These are phyloP conservation scores for Backusella macrospora DNA, from an alignment of 192 early-diverging fungal genomes.

Conservation along the genomic window DNA sequence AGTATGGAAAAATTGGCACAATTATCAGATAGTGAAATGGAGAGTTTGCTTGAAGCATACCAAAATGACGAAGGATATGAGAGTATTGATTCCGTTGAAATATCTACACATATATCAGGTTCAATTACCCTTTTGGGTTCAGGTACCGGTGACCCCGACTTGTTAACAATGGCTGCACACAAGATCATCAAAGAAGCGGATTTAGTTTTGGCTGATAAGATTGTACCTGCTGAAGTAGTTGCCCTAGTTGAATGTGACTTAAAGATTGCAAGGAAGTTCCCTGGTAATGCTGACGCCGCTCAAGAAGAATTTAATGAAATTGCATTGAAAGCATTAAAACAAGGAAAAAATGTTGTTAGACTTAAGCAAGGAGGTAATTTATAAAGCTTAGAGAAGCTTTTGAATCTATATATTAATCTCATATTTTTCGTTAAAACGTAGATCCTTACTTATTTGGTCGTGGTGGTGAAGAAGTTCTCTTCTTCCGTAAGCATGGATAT, in stretches of 20 bases:
- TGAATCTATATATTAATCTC: slow-evolving; percentile 2
- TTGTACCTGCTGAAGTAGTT: slow-evolving; percentile 70
- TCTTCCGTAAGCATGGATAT: slow-evolving; percentile 70
- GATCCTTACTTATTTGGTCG: slow-evolving; percentile 94
- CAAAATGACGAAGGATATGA: slow-evolving; percentile 40
- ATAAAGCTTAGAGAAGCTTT: not conserved
- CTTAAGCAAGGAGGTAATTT: slow-evolving; percentile 81
- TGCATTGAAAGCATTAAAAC: slow-evolving; percentile 61
- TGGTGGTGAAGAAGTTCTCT: slow-evolving; percentile 88
- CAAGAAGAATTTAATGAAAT: slow-evolving; percentile 79
- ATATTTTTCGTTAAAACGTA: slow-evolving; percentile 15
- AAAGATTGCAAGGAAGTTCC: slow-evolving; percentile 69
- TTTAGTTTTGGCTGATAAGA: slow-evolving; percentile 81
- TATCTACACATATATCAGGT: slow-evolving; percentile 28
- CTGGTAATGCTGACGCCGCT: slow-evolving; percentile 73
- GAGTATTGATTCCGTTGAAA: slow-evolving; percentile 17
- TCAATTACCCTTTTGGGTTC: slow-evolving; percentile 78
- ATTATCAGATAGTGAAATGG: slow-evolving; percentile 46
- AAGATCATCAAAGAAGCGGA: slow-evolving; percentile 73
- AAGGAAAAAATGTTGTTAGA: slow-evolving; percentile 77
- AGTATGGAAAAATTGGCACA: slow-evolving; percentile 47
- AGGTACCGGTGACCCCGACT: slow-evolving; percentile 82
- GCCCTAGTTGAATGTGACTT: slow-evolving; percentile 52
- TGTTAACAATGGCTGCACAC: slow-evolving; percentile 77
- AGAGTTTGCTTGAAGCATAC: slow-evolving; percentile 50